Conservation (phyloP, 2,329 filamentous ascomycete species). For the Fusarium sp. region DNA sequence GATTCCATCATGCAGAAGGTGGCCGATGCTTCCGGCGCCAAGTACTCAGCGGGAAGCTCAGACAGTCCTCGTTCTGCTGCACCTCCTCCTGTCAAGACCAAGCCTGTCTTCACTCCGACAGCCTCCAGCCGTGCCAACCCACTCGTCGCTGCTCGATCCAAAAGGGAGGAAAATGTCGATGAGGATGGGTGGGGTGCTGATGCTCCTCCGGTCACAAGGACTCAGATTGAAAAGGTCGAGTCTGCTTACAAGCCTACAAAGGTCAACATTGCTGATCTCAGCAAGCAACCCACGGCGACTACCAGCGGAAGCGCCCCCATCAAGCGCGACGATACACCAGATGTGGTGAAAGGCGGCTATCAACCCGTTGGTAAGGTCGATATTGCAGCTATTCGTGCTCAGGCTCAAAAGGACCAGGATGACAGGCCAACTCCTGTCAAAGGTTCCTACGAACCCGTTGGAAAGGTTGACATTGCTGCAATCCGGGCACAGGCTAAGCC, state of each 20-base stretch:
- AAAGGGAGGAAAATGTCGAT: constrained; percentile 69
- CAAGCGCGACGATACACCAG: constrained; percentile 53
- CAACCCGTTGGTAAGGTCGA: constrained; percentile 98
- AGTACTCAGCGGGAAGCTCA: constrained; percentile 80
- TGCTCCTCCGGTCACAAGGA: constrained; percentile 88
- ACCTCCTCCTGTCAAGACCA: constrained; percentile 79
- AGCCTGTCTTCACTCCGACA: constrained; percentile 91
- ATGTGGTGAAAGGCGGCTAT: constrained; percentile 86
- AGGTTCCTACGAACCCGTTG: constrained; percentile 92
- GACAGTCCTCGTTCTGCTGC: constrained; percentile 62
- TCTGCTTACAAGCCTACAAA: constrained; percentile 95
- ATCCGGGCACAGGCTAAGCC: constrained; percentile 84
- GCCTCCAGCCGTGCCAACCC: constrained; percentile 67
- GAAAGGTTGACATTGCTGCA: constrained; percentile 96
- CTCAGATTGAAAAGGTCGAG: constrained; percentile 89
- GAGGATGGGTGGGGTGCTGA: constrained; percentile 94
- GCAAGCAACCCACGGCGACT: constrained; percentile 74
- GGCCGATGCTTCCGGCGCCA: constrained; percentile 90
- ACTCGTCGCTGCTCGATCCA: constrained; percentile 71
- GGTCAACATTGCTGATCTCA: constrained; percentile 90
- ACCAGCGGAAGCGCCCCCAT: constrained; percentile 65
- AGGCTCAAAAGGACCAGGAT: constrained; percentile 74
- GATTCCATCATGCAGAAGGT: constrained; percentile 93
- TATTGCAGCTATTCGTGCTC: constrained; percentile 86
- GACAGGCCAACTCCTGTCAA: constrained; percentile 87